Evolutionary conservation across 345 rosid species (phyloP).

Genomic region (Pistacia atlantica): DNA sequence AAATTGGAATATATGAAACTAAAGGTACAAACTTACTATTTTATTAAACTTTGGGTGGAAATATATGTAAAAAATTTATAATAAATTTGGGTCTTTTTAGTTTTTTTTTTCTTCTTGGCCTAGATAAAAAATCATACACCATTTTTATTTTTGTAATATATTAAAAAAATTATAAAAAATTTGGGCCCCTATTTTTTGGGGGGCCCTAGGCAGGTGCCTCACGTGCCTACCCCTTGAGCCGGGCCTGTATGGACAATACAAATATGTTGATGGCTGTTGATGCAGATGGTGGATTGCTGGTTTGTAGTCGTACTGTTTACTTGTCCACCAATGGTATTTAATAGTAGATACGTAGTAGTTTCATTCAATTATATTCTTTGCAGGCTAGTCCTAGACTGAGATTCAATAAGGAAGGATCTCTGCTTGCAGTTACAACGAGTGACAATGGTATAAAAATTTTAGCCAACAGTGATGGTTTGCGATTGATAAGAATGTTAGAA

Average conservation of each 20-base stretch:
- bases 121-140: too few species aligned
- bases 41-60: too few species aligned
- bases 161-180: too few species aligned
- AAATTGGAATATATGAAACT: too few species aligned
- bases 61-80: too few species aligned
- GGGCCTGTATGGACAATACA: slow-evolving; percentile 60
- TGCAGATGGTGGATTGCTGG: slow-evolving; percentile 67
- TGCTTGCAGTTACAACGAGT: slow-evolving; percentile 57
- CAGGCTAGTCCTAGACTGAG: slow-evolving; percentile 66
- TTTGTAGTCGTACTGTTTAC: slow-evolving; percentile 26
- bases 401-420: slow-evolving; percentile 66
- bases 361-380: slow-evolving; percentile 8
- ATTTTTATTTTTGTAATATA: too few species aligned
- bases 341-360: neutral
- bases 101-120: too few species aligned
- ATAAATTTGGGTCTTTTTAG: too few species aligned
- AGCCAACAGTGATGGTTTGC: slow-evolving; percentile 51
- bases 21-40: too few species aligned
- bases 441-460: slow-evolving; percentile 63
- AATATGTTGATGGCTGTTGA: slow-evolving; percentile 47
- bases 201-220: too few species aligned
- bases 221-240: too few species aligned
- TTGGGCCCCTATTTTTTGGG: too few species aligned
- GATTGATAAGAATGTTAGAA: slow-evolving; percentile 45
- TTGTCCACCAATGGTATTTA: neutral